Evolutionary conservation across 2,329 filamentous ascomycete genomes (phyloP).

Genomic region (Ophiocordyceps polyrhachis-furcata): DNA sequence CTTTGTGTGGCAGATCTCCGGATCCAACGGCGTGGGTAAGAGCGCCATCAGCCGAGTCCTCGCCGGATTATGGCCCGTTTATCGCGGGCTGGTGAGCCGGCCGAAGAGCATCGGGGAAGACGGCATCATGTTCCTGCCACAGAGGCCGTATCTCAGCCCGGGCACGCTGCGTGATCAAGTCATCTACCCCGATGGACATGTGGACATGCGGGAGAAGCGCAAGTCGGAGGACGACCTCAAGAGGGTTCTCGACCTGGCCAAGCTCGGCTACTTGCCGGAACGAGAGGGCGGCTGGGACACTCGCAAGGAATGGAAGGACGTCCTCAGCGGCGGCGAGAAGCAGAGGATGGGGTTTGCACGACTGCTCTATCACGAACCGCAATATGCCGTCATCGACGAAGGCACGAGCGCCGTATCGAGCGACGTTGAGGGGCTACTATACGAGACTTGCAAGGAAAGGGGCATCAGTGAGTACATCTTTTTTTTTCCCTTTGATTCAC

Average conservation of each 20-base stretch:
- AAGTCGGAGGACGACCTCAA: conserved; percentile 63
- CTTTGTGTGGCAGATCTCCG: conserved; percentile 44
- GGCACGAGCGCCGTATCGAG: conserved; percentile 86
- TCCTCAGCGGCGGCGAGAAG: conserved; percentile 93
- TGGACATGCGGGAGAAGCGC: conserved; percentile 75
- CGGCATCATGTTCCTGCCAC: conserved; percentile 96
- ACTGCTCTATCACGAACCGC: conserved; percentile 82
- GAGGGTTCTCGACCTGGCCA: conserved; percentile 62
- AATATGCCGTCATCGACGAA: conserved; percentile 89
- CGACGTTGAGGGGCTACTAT: conserved; percentile 85
- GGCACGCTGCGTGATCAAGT: conserved; percentile 92
- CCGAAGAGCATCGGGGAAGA: conserved; percentile 66
- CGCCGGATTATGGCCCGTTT: conserved; percentile 88
- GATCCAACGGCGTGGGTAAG: conserved; percentile 88
- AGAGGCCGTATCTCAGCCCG: conserved; percentile 78
- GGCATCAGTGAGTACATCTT: conserved; percentile 61
- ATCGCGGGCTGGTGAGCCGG: conserved; percentile 76
- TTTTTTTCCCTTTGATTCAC: not conserved
- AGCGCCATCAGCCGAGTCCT: conserved; percentile 73
- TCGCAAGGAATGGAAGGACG: conserved; percentile 95
- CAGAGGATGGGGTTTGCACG: conserved; percentile 85
- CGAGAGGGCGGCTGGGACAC: conserved; percentile 95
- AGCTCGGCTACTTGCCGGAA: conserved; percentile 73
- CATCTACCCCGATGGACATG: conserved; percentile 88
- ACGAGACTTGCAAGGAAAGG: conserved; percentile 80